A percentile compares a stretch with the other conserved stretches of the same genome.
Evolutionary conservation across 2,329 filamentous ascomycete genomes (phyloP).

Genomic region (Talaromyces funiculosus): DNA sequence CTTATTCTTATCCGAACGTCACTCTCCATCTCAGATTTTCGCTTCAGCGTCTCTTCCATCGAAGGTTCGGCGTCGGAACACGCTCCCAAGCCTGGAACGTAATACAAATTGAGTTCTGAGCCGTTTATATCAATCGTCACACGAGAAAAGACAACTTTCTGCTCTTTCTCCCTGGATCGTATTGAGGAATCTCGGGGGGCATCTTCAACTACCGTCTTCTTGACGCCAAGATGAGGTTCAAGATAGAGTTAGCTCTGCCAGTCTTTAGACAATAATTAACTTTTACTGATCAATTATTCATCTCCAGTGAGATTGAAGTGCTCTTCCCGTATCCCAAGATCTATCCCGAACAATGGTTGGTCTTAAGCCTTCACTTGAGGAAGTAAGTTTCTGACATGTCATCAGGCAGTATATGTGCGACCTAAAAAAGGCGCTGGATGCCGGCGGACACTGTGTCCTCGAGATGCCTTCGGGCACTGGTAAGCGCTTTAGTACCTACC

Average conservation of each 20-base stretch:
- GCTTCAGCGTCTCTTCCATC: neutral
- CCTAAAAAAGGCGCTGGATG: slow-evolving; percentile 84
- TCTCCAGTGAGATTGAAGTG: slow-evolving; percentile 57
- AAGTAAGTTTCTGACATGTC: slow-evolving; percentile 3
- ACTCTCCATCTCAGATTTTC: neutral
- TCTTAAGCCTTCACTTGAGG: neutral
- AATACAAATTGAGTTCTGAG: neutral
- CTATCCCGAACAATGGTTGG: slow-evolving; percentile 58
- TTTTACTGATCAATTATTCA: neutral
- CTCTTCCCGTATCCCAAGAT: slow-evolving; percentile 71
- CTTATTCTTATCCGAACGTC: slow-evolving; percentile 3
- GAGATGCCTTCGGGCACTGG: slow-evolving; percentile 99
- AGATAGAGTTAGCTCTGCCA: slow-evolving; percentile 56
- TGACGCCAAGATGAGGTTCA: slow-evolving; percentile 60
- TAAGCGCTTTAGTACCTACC: neutral
- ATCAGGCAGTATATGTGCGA: slow-evolving; percentile 63
- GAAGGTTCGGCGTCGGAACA: neutral
- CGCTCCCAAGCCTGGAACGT: neutral
- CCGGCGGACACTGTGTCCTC: slow-evolving; percentile 87
- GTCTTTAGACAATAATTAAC: slow-evolving; percentile 6
- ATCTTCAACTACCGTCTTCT: slow-evolving; percentile 3
- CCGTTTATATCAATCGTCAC: neutral
- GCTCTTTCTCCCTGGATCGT: too few species aligned
- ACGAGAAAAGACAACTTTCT: too few species aligned
- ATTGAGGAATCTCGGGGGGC: neutral